A percentile compares a stretch with the other conserved stretches of the same genome.
These are phyloP conservation scores for Ophiostoma piceae DNA, from an alignment of 2,329 filamentous ascomycete species.

Conservation along the genomic window DNA sequence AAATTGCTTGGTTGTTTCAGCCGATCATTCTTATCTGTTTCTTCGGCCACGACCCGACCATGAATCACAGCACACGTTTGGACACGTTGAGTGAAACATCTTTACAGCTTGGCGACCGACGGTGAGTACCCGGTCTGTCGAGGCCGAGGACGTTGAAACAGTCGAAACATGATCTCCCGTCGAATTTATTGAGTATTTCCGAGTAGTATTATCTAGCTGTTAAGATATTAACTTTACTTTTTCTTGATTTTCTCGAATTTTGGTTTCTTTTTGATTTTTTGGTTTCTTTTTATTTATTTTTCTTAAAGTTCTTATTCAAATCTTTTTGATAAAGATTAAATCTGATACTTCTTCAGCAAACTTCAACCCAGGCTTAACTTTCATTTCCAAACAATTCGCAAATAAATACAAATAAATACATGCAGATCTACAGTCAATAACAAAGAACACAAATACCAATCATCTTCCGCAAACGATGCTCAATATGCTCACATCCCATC, in stretches of 20 bases:
- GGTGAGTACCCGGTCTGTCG: not conserved
- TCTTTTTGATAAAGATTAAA: too few species aligned
- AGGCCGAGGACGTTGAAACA: not conserved
- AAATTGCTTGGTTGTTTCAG: not conserved
- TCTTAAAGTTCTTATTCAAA: too few species aligned
- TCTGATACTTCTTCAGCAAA: too few species aligned
- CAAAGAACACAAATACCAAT: slow-evolving; percentile 1
- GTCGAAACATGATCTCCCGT: not conserved
- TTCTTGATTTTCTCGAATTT: too few species aligned
- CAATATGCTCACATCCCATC: not conserved
- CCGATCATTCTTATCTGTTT: not conserved
- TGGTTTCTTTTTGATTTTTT: too few species aligned
- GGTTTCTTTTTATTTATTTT: too few species aligned
- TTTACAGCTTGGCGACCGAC: not conserved
- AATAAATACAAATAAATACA: too few species aligned
- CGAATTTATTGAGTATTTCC: not conserved
- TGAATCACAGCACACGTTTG: slow-evolving; percentile 1
- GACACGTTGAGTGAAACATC: not conserved
- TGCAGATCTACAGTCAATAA: not conserved
- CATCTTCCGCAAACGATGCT: not conserved
- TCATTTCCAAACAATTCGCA: too few species aligned
- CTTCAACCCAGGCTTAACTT: too few species aligned
- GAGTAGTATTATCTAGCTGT: too few species aligned
- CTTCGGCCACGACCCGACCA: not conserved
- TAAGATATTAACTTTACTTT: too few species aligned